Evolutionary conservation across 495 filamentous ascomycete species (phyloP).

Genomic region (Penicillium samsonianum): DNA sequence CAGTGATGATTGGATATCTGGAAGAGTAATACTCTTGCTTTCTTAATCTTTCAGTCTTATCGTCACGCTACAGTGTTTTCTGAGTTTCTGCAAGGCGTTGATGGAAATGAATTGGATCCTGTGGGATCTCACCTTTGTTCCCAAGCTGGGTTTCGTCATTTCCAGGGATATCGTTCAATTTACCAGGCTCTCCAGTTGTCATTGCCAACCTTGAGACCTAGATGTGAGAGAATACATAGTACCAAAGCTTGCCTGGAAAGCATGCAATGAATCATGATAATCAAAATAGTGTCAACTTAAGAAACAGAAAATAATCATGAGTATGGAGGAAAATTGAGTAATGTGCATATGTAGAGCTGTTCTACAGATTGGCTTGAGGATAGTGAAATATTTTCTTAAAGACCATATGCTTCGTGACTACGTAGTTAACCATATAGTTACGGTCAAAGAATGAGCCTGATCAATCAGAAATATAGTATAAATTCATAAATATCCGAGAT

Average conservation of each 20-base stretch:
- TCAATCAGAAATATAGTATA: too few relatives aligned
- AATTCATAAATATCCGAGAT: too few relatives aligned
- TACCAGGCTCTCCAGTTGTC: background rate
- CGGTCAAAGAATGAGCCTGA: too few relatives aligned
- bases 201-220: background rate
- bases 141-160: background rate
- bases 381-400: too few relatives aligned
- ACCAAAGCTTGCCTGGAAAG: background rate
- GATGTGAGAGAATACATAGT: background rate
- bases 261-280: slow-evolving; percentile 13
- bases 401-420: too few relatives aligned
- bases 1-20: slow-evolving; percentile 88
- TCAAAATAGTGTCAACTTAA: background rate
- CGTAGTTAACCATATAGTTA: too few relatives aligned
- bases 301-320: background rate
- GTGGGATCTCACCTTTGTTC: slow-evolving; percentile 6
- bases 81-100: slow-evolving; percentile 18
- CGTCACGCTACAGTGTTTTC: slow-evolving; percentile 1
- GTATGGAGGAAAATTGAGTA: background rate
- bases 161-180: background rate
- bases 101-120: slow-evolving; percentile 10
- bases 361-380: background rate
- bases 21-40: slow-evolving; percentile 52
- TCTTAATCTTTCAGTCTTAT: slow-evolving; percentile 1
- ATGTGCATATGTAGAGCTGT: background rate